Conservation (phyloP, 169 alveolate genomes). For the Plasmodium billcollinsi region DNA sequence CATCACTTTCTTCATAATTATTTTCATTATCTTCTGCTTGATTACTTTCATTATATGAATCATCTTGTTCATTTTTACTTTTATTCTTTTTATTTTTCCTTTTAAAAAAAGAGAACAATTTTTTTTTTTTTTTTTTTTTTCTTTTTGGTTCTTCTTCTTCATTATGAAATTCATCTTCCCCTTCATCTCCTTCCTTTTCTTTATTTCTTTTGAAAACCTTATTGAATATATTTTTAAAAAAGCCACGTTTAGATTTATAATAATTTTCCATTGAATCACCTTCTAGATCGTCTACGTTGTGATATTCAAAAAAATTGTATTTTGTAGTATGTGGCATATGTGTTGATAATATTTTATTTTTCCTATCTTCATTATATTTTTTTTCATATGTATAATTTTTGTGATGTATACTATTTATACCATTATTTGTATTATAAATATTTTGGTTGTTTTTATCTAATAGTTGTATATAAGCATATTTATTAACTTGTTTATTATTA, state of each 20-base stretch:
- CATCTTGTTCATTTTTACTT: not conserved
- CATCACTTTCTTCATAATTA: not conserved
- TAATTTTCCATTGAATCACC: conserved; percentile 69
- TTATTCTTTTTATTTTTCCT: conserved; percentile 27
- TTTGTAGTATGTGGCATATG: not conserved
- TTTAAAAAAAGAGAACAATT: conserved; percentile 2
- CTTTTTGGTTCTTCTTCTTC: conserved; percentile 1
- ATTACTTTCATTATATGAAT: not conserved
- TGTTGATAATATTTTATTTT: not conserved
- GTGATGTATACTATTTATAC: not conserved
- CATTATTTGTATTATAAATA: not conserved
- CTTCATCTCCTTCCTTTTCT: conserved; percentile 4
- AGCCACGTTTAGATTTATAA: conserved; percentile 50
- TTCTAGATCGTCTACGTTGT: conserved; percentile 24
- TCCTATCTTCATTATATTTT: not conserved
- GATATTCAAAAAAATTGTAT: conserved; percentile 11
- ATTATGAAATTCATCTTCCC: not conserved
- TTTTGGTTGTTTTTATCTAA: not conserved
- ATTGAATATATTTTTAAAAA: conserved; percentile 37
- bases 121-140: conserved; percentile 9
- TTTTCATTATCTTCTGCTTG: conserved; percentile 12
- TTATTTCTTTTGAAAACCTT: conserved; percentile 33
- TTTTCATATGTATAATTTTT: not conserved
- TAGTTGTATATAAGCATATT: conserved; percentile 20
- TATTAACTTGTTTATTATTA: not conserved